Evolutionary conservation across 805 yeast species (phyloP).

Genomic region (Candida verbasci): DNA sequence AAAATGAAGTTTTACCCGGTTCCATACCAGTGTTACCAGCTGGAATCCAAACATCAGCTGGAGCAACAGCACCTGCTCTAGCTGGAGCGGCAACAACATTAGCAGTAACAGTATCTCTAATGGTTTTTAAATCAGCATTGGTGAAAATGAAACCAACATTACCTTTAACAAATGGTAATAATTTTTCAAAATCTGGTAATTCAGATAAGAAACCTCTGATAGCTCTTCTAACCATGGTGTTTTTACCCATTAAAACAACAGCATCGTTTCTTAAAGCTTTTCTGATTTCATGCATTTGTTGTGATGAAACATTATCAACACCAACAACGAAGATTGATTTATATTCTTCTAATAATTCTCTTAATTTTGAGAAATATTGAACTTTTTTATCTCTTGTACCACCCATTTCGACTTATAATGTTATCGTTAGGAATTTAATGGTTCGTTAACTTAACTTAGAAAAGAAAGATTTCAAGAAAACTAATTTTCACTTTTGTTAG

Average conservation of each 20-base stretch:
- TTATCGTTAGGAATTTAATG: slow-evolving; percentile 90
- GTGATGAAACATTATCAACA: slow-evolving; percentile 99
- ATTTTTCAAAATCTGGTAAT: slow-evolving; percentile 92
- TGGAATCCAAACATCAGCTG: slow-evolving; percentile 94
- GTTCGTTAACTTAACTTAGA: no score
- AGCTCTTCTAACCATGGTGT: slow-evolving; percentile 99
- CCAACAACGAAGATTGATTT: slow-evolving; percentile 98
- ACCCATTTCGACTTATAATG: slow-evolving; percentile 93
- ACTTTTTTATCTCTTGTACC: slow-evolving; percentile 97
- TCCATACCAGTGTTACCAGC: slow-evolving; percentile 99
- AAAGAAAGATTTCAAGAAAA: neutral
- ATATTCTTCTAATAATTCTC: slow-evolving; percentile 93
- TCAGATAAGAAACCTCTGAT: slow-evolving; percentile 92
- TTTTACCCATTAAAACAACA: slow-evolving; percentile 98
- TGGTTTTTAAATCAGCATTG: slow-evolving; percentile 85
- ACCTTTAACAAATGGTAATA: slow-evolving; percentile 93
- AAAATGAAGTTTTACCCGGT: slow-evolving; percentile 99
- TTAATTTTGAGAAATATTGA: slow-evolving; percentile 93
- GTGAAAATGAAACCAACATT: slow-evolving; percentile 99
- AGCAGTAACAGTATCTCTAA: slow-evolving; percentile 82
- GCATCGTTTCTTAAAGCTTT: slow-evolving; percentile 92
- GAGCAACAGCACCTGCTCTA: slow-evolving; percentile 99
- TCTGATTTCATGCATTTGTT: slow-evolving; percentile 99
- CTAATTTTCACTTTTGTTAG: slow-evolving; percentile 1
- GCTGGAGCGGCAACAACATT: slow-evolving; percentile 99